A percentile compares a stretch with the other conserved stretches of the same genome.
phyloP scores from a whole-genome alignment of 108 stramenopile species.

The Nitzschia putrida region DNA sequence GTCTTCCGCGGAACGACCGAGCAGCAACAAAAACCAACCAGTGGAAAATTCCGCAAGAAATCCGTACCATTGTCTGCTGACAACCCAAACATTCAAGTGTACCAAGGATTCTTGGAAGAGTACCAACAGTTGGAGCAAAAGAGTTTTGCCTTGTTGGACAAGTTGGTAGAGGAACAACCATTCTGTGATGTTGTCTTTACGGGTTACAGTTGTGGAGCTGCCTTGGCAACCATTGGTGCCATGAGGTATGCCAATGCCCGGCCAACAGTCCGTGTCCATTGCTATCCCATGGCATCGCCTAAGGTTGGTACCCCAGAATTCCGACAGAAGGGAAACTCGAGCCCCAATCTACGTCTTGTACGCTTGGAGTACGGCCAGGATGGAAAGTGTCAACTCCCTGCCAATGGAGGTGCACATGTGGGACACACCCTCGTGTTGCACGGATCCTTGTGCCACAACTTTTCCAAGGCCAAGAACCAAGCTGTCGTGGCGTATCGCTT shows the following conservation, averaged over 20 bases:
- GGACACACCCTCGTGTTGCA: conserved; percentile 57
- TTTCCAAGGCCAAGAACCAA: conserved; percentile 21
- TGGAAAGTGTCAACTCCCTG: conserved; percentile 43
- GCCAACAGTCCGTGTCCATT: conserved; percentile 57
- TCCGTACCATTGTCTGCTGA: conserved; percentile 1
- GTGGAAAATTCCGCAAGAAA: conserved; percentile 17
- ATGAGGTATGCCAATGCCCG: conserved; percentile 59
- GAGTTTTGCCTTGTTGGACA: conserved; percentile 60
- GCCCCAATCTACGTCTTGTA: conserved; percentile 69
- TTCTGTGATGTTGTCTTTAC: conserved; percentile 79
- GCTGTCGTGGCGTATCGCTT: conserved; percentile 50
- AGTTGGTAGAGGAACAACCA: conserved; percentile 66
- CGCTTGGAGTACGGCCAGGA: conserved; percentile 65
- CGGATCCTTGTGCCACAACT: conserved; percentile 18
- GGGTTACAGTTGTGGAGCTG: conserved; percentile 72
- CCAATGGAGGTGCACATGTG: conserved; percentile 49
- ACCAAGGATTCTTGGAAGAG: conserved; percentile 24
- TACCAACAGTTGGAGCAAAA: conserved; percentile 53
- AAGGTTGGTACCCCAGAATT: conserved; percentile 67
- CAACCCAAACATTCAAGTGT: conserved; percentile 24
- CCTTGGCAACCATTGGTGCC: conserved; percentile 65
- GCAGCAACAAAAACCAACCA: conserved; percentile 50
- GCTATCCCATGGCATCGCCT: conserved; percentile 62
- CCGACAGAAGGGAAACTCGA: conserved; percentile 59
- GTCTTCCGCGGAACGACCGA: conserved; percentile 69